Evolutionary conservation across 257 asterid genomes (phyloP).

Genomic region (Rhazya stricta): DNA sequence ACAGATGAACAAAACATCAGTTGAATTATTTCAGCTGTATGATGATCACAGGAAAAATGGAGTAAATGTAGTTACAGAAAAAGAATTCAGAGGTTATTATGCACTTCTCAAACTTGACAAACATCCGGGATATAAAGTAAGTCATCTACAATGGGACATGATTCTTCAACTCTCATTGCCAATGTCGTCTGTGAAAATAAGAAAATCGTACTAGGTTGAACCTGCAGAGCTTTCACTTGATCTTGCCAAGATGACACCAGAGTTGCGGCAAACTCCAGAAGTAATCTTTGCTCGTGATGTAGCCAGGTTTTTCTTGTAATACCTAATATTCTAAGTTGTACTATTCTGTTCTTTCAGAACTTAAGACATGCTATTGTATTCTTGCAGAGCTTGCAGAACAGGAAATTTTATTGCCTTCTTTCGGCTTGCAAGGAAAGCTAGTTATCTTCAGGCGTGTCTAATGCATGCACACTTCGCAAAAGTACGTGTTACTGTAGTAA

Average conservation of each 20-base stretch:
- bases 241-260: constrained; percentile 95
- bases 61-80: constrained; percentile 68
- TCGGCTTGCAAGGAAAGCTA: constrained; percentile 87
- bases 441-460: constrained; percentile 93
- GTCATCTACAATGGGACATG: constrained; percentile 34
- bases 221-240: constrained; percentile 99
- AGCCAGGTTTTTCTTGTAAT: constrained; percentile 59
- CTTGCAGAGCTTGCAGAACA: constrained; percentile 91
- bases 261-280: constrained; percentile 84
- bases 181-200: constrained; percentile 39
- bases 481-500: constrained; percentile 45
- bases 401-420: constrained; percentile 91
- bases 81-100: constrained; percentile 97
- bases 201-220: constrained; percentile 84
- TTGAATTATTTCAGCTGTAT: constrained; percentile 81
- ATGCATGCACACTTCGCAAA: constrained; percentile 99
- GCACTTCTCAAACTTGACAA: constrained; percentile 98
- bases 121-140: constrained; percentile 98
- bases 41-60: constrained; percentile 95
- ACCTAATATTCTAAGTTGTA: not conserved
- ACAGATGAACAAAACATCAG: constrained; percentile 99
- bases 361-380: constrained; percentile 13
- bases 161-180: constrained; percentile 25
- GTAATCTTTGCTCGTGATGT: constrained; percentile 92
- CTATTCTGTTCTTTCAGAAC: constrained; percentile 52